phyloP scores from a whole-genome alignment of 129 eudicot genomes.

The Ambrosia artemisiifolia region DNA sequence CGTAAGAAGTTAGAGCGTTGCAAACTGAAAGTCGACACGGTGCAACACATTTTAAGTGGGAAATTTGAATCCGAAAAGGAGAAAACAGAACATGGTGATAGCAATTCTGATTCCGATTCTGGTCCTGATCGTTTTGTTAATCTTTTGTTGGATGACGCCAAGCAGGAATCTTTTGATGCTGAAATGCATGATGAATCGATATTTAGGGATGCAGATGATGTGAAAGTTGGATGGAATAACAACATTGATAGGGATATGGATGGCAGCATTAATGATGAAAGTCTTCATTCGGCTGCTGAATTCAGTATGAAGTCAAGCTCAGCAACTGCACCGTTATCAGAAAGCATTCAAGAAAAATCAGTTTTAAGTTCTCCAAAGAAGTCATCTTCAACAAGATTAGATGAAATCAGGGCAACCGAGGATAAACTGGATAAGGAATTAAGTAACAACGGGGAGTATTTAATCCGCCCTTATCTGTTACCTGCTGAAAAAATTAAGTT shows the following conservation, averaged over 20 bases:
- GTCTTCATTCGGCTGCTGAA: slow-evolving; percentile 89
- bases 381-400: slow-evolving; percentile 61
- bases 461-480: slow-evolving; percentile 51
- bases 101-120: slow-evolving; percentile 41
- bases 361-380: slow-evolving; percentile 67
- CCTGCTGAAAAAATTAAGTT: slow-evolving; percentile 63
- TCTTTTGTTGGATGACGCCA: slow-evolving; percentile 44
- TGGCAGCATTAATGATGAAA: slow-evolving; percentile 78
- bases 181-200: slow-evolving; percentile 63
- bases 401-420: slow-evolving; percentile 56
- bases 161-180: slow-evolving; percentile 49
- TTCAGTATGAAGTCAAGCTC: slow-evolving; percentile 69
- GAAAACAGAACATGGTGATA: slow-evolving; percentile 23
- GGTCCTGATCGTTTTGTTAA: slow-evolving; percentile 52
- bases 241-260: slow-evolving; percentile 42
- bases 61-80: slow-evolving; percentile 50
- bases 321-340: slow-evolving; percentile 52
- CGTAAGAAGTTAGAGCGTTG: slow-evolving; percentile 90
- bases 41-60: slow-evolving; percentile 62
- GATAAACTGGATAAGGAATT: slow-evolving; percentile 77
- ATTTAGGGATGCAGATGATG: slow-evolving; percentile 66
- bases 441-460: slow-evolving; percentile 84
- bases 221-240: slow-evolving; percentile 67
- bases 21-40: slow-evolving; percentile 60
- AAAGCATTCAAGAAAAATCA: slow-evolving; percentile 63